Percentiles rank a stretch among this genome's conserved stretches.
Evolutionary conservation across 2,329 filamentous ascomycete species (phyloP).

Genomic region (Exutisphaerella laricina): DNA sequence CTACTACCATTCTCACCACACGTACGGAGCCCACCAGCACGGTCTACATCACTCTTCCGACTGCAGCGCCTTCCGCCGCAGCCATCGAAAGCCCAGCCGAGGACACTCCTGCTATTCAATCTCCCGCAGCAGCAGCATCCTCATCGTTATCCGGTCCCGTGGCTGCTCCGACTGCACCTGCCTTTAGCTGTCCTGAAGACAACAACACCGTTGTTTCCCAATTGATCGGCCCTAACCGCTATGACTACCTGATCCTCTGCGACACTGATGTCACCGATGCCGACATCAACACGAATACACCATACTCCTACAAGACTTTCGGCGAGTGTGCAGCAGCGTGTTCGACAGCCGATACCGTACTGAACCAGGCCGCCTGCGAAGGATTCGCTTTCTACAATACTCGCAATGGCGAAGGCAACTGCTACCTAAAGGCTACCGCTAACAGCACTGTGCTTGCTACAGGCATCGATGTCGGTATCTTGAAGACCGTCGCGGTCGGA

Average conservation of each 20-base stretch:
- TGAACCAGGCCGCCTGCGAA: constrained; percentile 29
- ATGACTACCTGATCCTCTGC: constrained; percentile 32
- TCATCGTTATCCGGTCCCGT: constrained; percentile 4
- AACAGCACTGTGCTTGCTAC: constrained; percentile 22
- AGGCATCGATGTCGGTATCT: constrained; percentile 28
- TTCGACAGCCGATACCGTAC: constrained; percentile 27
- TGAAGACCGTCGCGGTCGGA: constrained; percentile 28
- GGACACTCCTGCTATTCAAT: neutral
- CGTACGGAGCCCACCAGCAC: constrained; percentile 13
- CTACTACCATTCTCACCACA: constrained; percentile 21
- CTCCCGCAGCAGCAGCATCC: neutral
- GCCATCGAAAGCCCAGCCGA: neutral
- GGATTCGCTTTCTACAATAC: constrained; percentile 29
- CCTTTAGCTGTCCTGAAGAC: constrained; percentile 31
- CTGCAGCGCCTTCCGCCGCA: constrained; percentile 1
- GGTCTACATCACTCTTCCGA: constrained; percentile 14
- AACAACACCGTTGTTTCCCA: constrained; percentile 30
- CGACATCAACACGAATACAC: constrained; percentile 23
- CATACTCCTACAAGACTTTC: constrained; percentile 27
- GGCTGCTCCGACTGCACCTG: constrained; percentile 26
- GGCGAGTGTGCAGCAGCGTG: constrained; percentile 32
- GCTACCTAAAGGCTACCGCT: constrained; percentile 30
- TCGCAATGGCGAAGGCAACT: constrained; percentile 25
- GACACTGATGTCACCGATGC: constrained; percentile 29
- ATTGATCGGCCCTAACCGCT: constrained; percentile 29